These are phyloP conservation scores for Nicotiana otophora DNA, from an alignment of 257 asterid genomes.

Conservation along the genomic window DNA sequence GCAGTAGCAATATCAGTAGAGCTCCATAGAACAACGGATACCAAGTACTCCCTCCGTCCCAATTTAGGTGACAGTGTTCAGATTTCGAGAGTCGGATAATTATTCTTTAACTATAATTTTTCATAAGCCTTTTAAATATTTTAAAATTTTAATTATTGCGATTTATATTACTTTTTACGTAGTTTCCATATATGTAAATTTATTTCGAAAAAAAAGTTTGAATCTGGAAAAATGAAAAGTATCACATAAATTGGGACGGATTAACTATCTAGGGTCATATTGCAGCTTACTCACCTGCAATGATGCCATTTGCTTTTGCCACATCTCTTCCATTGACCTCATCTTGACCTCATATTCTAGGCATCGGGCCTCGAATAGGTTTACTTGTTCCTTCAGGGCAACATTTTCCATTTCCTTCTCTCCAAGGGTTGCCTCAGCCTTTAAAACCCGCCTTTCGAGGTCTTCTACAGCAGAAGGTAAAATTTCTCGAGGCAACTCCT, in stretches of 20 bases:
- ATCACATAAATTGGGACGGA: too few relatives aligned
- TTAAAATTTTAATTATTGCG: too few relatives aligned
- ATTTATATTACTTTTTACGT: too few relatives aligned
- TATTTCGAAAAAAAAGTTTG: too few relatives aligned
- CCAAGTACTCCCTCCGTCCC: neutral
- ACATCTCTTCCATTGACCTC: slow-evolving; percentile 84
- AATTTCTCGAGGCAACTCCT: slow-evolving; percentile 51
- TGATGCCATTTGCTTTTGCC: slow-evolving; percentile 82
- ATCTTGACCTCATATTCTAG: slow-evolving; percentile 68
- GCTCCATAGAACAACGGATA: neutral
- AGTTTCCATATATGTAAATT: too few relatives aligned
- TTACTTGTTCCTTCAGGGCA: slow-evolving; percentile 57
- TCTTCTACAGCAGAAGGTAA: slow-evolving; percentile 56
- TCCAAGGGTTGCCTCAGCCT: slow-evolving; percentile 49
- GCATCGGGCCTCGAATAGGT: slow-evolving; percentile 56
- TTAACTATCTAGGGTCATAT: neutral
- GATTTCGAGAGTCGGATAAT: too few relatives aligned
- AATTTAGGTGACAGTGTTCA: too few relatives aligned
- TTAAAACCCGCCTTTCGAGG: slow-evolving; percentile 48
- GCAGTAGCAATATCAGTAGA: neutral
- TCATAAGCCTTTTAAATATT: too few relatives aligned
- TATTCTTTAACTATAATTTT: too few relatives aligned
- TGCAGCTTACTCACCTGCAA: slow-evolving; percentile 62
- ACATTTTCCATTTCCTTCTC: slow-evolving; percentile 74
- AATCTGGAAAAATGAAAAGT: too few relatives aligned